Base-by-base conservation (phyloP, 2,329 filamentous ascomycete genomes). In the Ophiocordyceps polyrhachis-furcata region DNA sequence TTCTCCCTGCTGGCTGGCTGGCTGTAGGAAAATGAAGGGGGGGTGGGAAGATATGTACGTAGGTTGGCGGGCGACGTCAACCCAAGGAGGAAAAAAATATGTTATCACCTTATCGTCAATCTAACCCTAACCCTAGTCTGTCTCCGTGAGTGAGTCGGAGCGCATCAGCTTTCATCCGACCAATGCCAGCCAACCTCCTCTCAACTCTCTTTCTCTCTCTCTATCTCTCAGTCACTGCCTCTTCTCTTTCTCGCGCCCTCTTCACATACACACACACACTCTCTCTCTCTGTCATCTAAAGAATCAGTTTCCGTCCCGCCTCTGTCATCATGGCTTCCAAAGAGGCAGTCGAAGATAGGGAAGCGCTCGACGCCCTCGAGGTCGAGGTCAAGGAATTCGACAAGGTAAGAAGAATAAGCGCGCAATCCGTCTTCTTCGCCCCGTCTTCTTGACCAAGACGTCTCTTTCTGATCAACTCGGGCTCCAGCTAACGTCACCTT, bases 361-460 rank as follows among this genome's bases (percentile, higher is more conserved):
- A 86, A 59, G 81, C 83, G 41, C 74, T 94, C 50, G 81, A 87
- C 57, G 77, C 79, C 49, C 78, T 95, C 40, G 85, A 89, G 56
- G 73, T 77, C 31, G 87, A 94, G 59, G 79, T 81, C 45, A 93
- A 89, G 55, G 89, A 94, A 59, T 93, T 89, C 57, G 81, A 83
- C 58, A 96, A 95, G 73, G 86, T 80, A 55, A 61, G 60, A 48
- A 32, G 45, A n/a, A n/a, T n/a, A 43, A 11, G 3, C 40, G 3
- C 6, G 21, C 6, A 23, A 23, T 23, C 45, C 42, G 20, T n/a
- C n/a, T 15, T n/a, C n/a, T 38, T 17, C 11, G 7, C 35, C 15
- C n/a, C 32, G 15, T 35, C 32, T 40, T n/a, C 43, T n/a, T n/a
- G n/a, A n/a, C n/a, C 17, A 40, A 21, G 17, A 25, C 41, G 37